These are phyloP conservation scores for Arachis monticola DNA, from an alignment of 331 rosid genomes.

Conservation along the genomic window DNA sequence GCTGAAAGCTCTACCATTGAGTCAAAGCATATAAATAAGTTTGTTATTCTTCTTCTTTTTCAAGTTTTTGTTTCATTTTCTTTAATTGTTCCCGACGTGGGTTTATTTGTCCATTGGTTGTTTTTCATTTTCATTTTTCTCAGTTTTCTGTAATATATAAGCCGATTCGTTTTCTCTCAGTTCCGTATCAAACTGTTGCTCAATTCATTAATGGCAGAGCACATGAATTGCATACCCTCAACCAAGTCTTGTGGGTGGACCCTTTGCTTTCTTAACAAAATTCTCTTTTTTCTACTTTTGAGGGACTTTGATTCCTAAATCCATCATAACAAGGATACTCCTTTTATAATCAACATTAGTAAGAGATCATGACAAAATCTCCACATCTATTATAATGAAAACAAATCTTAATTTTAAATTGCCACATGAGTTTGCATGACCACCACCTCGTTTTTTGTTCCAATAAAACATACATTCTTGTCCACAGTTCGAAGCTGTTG, in stretches of 20 bases:
- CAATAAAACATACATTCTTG: background rate
- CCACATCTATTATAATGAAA: background rate
- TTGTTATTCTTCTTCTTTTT: conserved; percentile 35
- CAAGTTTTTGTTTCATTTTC: conserved; percentile 2
- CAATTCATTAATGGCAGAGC: too few relatives aligned
- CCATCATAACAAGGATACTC: conserved; percentile 25
- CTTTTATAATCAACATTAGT: too few relatives aligned
- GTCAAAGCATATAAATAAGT: conserved; percentile 45
- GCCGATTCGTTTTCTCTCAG: too few relatives aligned
- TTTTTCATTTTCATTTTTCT: conserved; percentile 18
- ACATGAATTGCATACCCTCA: background rate
- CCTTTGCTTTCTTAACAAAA: conserved; percentile 39
- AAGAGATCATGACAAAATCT: too few relatives aligned
- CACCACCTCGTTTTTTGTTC: background rate
- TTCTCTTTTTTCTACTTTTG: conserved; percentile 38
- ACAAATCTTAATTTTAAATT: conserved; percentile 10
- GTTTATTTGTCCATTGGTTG: conserved; percentile 24
- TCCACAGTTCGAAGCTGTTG: background rate
- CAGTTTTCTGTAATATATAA: conserved; percentile 25
- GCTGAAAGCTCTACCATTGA: conserved; percentile 1
- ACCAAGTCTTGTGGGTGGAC: conserved; percentile 33
- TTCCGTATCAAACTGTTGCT: too few relatives aligned
- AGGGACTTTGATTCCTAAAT: conserved; percentile 27
- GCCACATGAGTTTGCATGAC: conserved; percentile 9
- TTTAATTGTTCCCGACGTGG: background rate